Conservation (phyloP, 2,329 filamentous ascomycete genomes). For the Apiospora phragmitis region DNA sequence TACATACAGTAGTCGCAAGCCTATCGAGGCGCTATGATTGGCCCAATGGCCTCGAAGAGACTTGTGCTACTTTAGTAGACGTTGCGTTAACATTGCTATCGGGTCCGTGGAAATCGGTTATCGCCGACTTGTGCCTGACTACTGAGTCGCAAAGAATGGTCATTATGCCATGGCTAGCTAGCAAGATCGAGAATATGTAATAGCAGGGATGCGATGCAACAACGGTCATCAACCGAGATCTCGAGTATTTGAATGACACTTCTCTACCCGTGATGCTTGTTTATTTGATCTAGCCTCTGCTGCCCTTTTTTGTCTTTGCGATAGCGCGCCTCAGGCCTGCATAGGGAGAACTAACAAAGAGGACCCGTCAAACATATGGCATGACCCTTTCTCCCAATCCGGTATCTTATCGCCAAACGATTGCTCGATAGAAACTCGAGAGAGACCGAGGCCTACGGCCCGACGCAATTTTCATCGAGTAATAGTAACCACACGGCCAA, state of each 20-base stretch:
- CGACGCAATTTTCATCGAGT: background rate
- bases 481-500: background rate
- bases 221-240: background rate
- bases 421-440: constrained; percentile 5
- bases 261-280: background rate
- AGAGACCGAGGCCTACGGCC: background rate
- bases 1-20: background rate
- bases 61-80: constrained; percentile 1
- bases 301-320: background rate
- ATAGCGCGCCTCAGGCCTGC: background rate
- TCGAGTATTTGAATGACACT: background rate
- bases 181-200: background rate
- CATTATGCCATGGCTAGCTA: background rate
- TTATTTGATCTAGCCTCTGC: background rate
- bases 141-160: background rate
- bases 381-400: background rate
- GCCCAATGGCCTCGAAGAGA: background rate
- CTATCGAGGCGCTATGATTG: constrained; percentile 6
- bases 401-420: constrained; percentile 5
- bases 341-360: background rate
- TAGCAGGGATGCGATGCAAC: background rate
- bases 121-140: background rate
- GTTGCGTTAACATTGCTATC: background rate
- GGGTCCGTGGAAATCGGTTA: background rate
- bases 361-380: background rate